Base-by-base conservation (phyloP, 2,329 filamentous ascomycete species). In the Hymenoscyphus fraxineus region DNA sequence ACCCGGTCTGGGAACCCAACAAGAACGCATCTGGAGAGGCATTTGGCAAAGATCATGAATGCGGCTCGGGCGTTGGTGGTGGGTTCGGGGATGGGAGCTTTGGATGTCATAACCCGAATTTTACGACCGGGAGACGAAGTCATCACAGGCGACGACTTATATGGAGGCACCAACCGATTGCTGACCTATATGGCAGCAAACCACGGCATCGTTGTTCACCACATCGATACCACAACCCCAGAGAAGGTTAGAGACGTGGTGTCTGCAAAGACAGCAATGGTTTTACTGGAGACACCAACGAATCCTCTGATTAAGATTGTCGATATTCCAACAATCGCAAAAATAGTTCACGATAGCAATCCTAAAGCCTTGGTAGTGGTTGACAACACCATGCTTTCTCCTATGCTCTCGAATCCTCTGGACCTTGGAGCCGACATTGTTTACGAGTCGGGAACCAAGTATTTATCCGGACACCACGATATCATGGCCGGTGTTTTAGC, bases 251-350 rank as follows among this genome's bases (percentile, higher is more conserved):
- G 82, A 70, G 80, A 83, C 15, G 87, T 89, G 5, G 78, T 98
- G 60, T 89, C 82, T 60, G 80, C 83, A 60, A 97, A 95, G 81
- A 99, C 95, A 0, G 86, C 93, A 70, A 96, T 99, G 92, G 92
- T 99, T 0, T 83, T 99, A 44, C 85, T 99, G 31, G 95, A 99
- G 78, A 97, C 93, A 0, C 95, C 96, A 1, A 99, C 95, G 35
- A 99, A 99, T 79, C 96, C 95, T 6, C 81, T 99, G 59, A 98
- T 99, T 83, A 99, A 99, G 80, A 93, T 99, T 71, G 93, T 96
- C 73, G 95, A 99, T 76, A 90, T 99, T 65, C 84, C 89, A 3
- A 83, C 87, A 27, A 96, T 99, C 71, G 87, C 95, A 15, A 82
- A 83, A 47, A 80, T 89, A 22, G 86, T 90, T 0, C 95, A 98